Evolutionary conservation across 192 early-diverging fungal species (phyloP).

Genomic region (Backusella macrospora): DNA sequence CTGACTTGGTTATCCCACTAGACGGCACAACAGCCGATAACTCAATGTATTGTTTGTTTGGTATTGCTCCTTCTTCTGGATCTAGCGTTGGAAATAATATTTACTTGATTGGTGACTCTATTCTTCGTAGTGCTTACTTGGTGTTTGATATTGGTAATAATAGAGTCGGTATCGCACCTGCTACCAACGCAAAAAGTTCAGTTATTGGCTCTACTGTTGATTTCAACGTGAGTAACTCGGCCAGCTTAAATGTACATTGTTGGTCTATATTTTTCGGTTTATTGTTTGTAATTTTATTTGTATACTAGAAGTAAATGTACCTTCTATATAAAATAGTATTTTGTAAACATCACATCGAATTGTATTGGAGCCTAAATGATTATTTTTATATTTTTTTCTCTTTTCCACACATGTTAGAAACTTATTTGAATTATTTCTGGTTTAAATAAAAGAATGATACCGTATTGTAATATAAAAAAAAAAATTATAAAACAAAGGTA

Average conservation of each 20-base stretch:
- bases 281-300: slow-evolving; percentile 1
- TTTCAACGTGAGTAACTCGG: not conserved
- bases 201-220: not conserved
- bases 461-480: not conserved
- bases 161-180: slow-evolving; percentile 25
- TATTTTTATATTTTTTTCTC: slow-evolving; percentile 4
- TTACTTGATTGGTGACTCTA: slow-evolving; percentile 27
- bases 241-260: not conserved
- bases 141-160: slow-evolving; percentile 30
- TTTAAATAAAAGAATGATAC: not conserved
- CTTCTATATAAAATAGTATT: not conserved
- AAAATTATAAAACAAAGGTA: not conserved
- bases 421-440: not conserved
- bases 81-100: slow-evolving; percentile 20
- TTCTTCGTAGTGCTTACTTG: slow-evolving; percentile 27
- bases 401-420: not conserved
- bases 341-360: not conserved
- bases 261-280: not conserved
- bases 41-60: slow-evolving; percentile 17
- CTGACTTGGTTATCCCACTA: slow-evolving; percentile 3
- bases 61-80: slow-evolving; percentile 15
- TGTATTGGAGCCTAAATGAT: not conserved
- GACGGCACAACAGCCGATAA: not conserved
- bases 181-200: not conserved
- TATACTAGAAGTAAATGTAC: not conserved